A percentile compares a stretch with the other conserved stretches of the same genome.
Conservation (phyloP, 2,329 filamentous ascomycete species). For the Nemania sp. region DNA sequence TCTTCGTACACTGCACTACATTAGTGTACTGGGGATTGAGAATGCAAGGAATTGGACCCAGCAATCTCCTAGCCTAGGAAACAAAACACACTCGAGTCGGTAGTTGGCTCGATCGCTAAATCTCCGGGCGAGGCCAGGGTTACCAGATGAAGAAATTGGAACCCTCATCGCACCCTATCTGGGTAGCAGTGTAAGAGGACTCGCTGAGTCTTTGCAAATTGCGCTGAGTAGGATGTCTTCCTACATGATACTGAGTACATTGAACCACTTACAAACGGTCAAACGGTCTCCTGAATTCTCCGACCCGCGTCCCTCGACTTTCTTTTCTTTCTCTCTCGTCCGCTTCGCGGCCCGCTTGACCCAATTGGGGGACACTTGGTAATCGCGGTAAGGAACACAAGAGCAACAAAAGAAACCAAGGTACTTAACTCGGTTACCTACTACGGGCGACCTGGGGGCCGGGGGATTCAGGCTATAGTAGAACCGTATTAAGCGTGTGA, state of each 20-base stretch:
- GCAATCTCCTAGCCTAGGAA: slow-evolving; percentile 10
- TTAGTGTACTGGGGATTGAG: background rate
- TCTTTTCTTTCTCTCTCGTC: slow-evolving; percentile 1
- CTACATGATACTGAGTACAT: background rate
- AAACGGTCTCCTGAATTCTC: slow-evolving; percentile 23
- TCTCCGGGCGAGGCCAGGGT: slow-evolving; percentile 21
- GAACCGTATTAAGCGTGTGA: slow-evolving; percentile 38
- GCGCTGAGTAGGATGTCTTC: background rate
- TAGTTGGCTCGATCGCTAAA: slow-evolving; percentile 26
- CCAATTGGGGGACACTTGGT: slow-evolving; percentile 5
- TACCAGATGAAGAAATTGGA: slow-evolving; percentile 11
- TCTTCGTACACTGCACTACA: background rate
- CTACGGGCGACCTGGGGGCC: slow-evolving; percentile 22
- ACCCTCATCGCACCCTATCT: slow-evolving; percentile 11
- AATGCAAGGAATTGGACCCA: slow-evolving; percentile 8
- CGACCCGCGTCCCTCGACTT: slow-evolving; percentile 19
- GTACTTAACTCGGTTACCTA: slow-evolving; percentile 15
- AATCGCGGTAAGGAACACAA: slow-evolving; percentile 3
- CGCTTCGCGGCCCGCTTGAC: slow-evolving; percentile 21
- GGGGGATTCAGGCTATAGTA: slow-evolving; percentile 32
- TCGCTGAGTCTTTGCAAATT: slow-evolving; percentile 14
- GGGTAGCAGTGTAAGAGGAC: background rate
- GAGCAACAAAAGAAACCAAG: slow-evolving; percentile 3
- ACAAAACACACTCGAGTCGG: slow-evolving; percentile 18
- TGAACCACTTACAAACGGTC: too few species aligned